phyloP scores from a whole-genome alignment of 2,329 filamentous ascomycete species.

The Ceratocystis eucalypticola region DNA sequence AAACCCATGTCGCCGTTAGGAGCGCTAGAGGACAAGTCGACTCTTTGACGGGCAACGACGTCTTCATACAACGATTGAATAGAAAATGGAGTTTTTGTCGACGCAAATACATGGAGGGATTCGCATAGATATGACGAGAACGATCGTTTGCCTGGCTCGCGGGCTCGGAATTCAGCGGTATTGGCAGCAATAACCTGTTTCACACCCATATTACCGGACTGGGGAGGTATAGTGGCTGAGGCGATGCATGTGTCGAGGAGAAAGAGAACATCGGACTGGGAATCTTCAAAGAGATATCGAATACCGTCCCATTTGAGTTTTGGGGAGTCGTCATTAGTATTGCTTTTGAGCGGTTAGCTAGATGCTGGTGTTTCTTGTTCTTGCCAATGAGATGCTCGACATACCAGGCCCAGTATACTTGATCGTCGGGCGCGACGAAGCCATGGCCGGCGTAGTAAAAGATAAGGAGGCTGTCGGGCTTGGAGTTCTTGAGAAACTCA shows the following conservation, averaged over 20 bases:
- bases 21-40: constrained; percentile 31
- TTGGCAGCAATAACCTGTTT: constrained; percentile 53
- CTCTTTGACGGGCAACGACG: constrained; percentile 33
- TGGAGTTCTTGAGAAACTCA: constrained; percentile 44
- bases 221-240: constrained; percentile 31
- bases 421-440: constrained; percentile 43
- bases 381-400: constrained; percentile 22
- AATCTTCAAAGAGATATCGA: constrained; percentile 48
- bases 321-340: constrained; percentile 42
- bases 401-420: constrained; percentile 55
- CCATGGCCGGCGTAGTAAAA: constrained; percentile 52
- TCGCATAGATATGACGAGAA: constrained; percentile 47
- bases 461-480: constrained; percentile 46
- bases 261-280: constrained; percentile 48
- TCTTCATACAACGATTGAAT: constrained; percentile 45
- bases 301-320: constrained; percentile 52
- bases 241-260: constrained; percentile 48
- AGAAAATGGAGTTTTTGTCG: constrained; percentile 37
- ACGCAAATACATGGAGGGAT: constrained; percentile 40
- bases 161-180: constrained; percentile 31
- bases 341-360: constrained; percentile 30
- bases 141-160: constrained; percentile 34
- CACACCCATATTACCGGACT: constrained; percentile 37
- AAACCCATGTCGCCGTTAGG: constrained; percentile 30
- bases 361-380: constrained; percentile 26